Evolutionary conservation across 148 eudicot species (phyloP), one percentile per base, ranked within the genome.

Genomic region (Diospyros lotus): DNA sequence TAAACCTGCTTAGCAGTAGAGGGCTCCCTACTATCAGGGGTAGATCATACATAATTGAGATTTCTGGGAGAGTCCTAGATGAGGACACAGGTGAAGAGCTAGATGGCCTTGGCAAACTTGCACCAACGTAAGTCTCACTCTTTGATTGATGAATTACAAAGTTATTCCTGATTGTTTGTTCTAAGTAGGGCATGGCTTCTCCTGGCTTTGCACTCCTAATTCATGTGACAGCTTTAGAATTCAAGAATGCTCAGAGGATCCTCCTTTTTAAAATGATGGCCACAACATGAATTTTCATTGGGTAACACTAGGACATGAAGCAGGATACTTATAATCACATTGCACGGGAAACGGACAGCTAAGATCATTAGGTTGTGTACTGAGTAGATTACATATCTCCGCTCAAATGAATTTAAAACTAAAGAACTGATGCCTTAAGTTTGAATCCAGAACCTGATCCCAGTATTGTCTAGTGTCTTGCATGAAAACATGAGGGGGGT

Each of bases 71-170:
- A 84, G 91, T 93, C 38, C 72, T 91, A 50, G 98, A 96, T 78
- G 97, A 82, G 71, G 93, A 86, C 80, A 77, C 98, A 14, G 92
- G 98, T 61, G 88, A 89, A 81, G 98, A 91, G 91, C 84, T 93
- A 9, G 87, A 84, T 52, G 82, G 89, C 83, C 97, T 96, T n/a
- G 99, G 99, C 69, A 93, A 93, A 86, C 97, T 96, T 74, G 99
- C 99, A 68, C 99, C 99, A 10, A 91, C 98, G 99, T 96, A 86
- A 88, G 98, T 68, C 63, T 46, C 68, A 40, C 51, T 12, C 52
- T 9, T 40, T 55, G 40, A 46, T 68, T 6, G 48, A 69, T 69
- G 8, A 66, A 18, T 66, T 63, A 13, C 58, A 48, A 51, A 3
- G 9, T n/a, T 38, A 51, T 14, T 67, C 43, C 6, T 14, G 13